phyloP scores from a whole-genome alignment of 2,329 filamentous ascomycete species.

The Alternaria sp. region DNA sequence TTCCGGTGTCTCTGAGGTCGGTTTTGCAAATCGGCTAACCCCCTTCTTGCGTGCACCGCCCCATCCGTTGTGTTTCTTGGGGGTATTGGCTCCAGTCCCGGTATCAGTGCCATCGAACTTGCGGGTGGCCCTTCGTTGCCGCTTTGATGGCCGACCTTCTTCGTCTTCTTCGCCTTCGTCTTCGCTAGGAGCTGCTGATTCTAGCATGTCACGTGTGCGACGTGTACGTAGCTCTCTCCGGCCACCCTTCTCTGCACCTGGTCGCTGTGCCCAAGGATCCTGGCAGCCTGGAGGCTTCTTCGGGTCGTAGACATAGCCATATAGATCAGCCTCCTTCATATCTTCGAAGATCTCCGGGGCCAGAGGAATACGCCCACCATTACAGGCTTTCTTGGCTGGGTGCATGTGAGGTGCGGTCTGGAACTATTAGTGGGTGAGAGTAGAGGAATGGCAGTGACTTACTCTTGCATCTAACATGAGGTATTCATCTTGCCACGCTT shows the following conservation, averaged over 20 bases:
- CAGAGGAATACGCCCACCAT: slow-evolving; percentile 58
- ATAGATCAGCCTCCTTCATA: slow-evolving; percentile 68
- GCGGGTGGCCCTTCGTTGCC: slow-evolving; percentile 48
- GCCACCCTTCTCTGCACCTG: slow-evolving; percentile 55
- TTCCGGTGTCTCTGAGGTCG: slow-evolving; percentile 48
- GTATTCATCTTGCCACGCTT: slow-evolving; percentile 68
- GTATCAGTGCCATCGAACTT: slow-evolving; percentile 47
- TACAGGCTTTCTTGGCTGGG: slow-evolving; percentile 61
- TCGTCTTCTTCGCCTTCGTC: slow-evolving; percentile 49
- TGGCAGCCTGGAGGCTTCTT: slow-evolving; percentile 62
- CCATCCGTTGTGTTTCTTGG: slow-evolving; percentile 49
- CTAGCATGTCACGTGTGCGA: slow-evolving; percentile 51
- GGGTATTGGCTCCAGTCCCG: slow-evolving; percentile 41
- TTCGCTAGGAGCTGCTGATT: slow-evolving; percentile 49
- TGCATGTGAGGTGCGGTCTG: slow-evolving; percentile 62
- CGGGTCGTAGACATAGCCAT: slow-evolving; percentile 66
- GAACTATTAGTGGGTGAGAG: slow-evolving; percentile 30
- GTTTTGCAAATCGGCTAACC: slow-evolving; percentile 44
- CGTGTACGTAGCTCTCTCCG: slow-evolving; percentile 59
- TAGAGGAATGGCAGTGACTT: slow-evolving; percentile 19
- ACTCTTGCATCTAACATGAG: slow-evolving; percentile 60
- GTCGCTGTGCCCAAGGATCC: slow-evolving; percentile 64
- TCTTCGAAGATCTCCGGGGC: slow-evolving; percentile 63
- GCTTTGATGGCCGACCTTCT: slow-evolving; percentile 42
- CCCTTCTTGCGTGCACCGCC: slow-evolving; percentile 51